A percentile compares a stretch with the other conserved stretches of the same genome.
phyloP scores from a whole-genome alignment of 2,329 filamentous ascomycete genomes.

The Leptographium procerum region DNA sequence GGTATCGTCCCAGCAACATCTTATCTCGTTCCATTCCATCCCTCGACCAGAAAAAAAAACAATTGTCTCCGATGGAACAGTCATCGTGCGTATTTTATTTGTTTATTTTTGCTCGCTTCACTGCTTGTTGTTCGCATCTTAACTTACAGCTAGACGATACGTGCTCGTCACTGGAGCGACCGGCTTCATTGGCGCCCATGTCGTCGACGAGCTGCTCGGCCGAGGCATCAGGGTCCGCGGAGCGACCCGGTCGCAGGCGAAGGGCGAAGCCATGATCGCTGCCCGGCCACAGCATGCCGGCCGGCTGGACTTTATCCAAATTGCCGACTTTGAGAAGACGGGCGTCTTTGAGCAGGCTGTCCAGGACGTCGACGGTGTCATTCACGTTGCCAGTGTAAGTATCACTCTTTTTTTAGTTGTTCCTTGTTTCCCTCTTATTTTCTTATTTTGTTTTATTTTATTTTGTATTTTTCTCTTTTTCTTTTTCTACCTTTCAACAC shows the following conservation, averaged over 20 bases:
- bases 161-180: slow-evolving; percentile 16
- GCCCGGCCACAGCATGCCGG: slow-evolving; percentile 20
- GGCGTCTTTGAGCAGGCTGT: slow-evolving; percentile 19
- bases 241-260: slow-evolving; percentile 9
- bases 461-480: background rate
- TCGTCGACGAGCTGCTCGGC: slow-evolving; percentile 20
- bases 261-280: slow-evolving; percentile 13
- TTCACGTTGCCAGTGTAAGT: slow-evolving; percentile 19
- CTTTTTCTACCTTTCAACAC: background rate
- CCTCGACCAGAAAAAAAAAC: no score
- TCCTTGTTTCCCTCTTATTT: background rate
- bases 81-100: no score
- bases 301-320: slow-evolving; percentile 27
- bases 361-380: slow-evolving; percentile 19
- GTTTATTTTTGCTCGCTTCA: no score
- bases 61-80: no score
- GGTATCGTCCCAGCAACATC: no score
- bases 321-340: slow-evolving; percentile 27
- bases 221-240: slow-evolving; percentile 21
- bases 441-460: no score
- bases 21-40: no score
- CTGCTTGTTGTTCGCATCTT: no score
- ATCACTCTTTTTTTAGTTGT: background rate
- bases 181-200: slow-evolving; percentile 22
- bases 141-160: slow-evolving; percentile 17